phyloP scores from a whole-genome alignment of 2,329 filamentous ascomycete species.

The Emergomyces africanus region DNA sequence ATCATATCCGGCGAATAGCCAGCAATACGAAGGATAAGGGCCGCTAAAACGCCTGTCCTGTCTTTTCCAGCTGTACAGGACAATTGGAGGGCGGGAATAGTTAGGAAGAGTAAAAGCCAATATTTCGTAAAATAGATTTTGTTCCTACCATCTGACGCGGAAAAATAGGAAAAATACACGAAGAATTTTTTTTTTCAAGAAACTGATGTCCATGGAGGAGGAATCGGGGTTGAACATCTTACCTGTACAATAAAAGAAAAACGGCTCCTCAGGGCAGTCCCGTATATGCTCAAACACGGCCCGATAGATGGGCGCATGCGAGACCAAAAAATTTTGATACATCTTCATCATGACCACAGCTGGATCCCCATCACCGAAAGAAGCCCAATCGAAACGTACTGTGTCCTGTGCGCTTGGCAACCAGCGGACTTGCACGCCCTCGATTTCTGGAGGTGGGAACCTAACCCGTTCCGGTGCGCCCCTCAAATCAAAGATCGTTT shows the following conservation, averaged over 20 bases:
- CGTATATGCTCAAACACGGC: slow-evolving; percentile 49
- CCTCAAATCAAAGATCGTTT: slow-evolving; percentile 55
- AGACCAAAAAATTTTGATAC: slow-evolving; percentile 54
- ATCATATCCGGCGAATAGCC: slow-evolving; percentile 51
- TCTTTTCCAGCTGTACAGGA: slow-evolving; percentile 47
- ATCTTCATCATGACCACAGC: slow-evolving; percentile 45
- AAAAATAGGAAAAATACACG: neutral
- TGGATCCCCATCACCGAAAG: slow-evolving; percentile 35
- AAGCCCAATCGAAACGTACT: slow-evolving; percentile 38
- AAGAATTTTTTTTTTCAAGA: neutral
- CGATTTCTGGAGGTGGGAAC: slow-evolving; percentile 33
- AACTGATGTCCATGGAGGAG: neutral
- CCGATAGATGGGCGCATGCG: slow-evolving; percentile 44
- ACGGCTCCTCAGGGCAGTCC: slow-evolving; percentile 31
- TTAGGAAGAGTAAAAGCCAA: neutral
- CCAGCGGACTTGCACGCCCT: slow-evolving; percentile 43
- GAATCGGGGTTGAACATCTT: neutral
- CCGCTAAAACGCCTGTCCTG: slow-evolving; percentile 57
- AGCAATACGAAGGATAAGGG: slow-evolving; percentile 50
- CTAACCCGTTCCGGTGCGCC: slow-evolving; percentile 35
- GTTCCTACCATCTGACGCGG: too few relatives aligned
- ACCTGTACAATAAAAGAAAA: slow-evolving; percentile 60
- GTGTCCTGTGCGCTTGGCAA: slow-evolving; percentile 52
- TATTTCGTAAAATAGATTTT: neutral
- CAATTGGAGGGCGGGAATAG: neutral